Evolutionary conservation across 257 asterid species (phyloP).

Genomic region (Jasminum sambac): DNA sequence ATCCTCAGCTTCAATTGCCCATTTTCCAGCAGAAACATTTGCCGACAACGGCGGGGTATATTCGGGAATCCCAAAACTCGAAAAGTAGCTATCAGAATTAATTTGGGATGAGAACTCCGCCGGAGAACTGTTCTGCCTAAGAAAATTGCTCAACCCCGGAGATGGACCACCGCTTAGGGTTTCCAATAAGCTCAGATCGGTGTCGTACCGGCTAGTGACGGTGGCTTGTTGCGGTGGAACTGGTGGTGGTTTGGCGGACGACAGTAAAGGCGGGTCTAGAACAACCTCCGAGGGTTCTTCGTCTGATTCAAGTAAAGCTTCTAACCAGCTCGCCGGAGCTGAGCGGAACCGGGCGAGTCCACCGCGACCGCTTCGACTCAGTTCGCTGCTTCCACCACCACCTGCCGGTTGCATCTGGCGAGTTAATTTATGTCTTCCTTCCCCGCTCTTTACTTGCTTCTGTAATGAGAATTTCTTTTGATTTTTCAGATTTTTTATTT

Average conservation of each 20-base stretch:
- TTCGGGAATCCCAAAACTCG: conserved; percentile 60
- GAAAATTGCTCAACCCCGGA: conserved; percentile 53
- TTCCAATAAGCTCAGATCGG: conserved; percentile 72
- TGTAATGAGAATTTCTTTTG: background rate
- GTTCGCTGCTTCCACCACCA: conserved; percentile 50
- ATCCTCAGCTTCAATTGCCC: conserved; percentile 63
- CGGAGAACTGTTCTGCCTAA: conserved; percentile 90
- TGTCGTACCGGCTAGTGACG: conserved; percentile 28
- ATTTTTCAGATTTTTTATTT: background rate
- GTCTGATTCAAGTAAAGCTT: conserved; percentile 81
- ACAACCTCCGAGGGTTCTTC: conserved; percentile 55
- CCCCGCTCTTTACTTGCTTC: background rate
- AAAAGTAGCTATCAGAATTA: conserved; percentile 56
- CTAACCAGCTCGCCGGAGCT: conserved; percentile 94
- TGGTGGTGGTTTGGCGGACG: conserved; percentile 35
- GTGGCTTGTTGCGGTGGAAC: conserved; percentile 20
- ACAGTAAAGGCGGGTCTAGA: conserved; percentile 38
- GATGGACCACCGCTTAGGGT: conserved; percentile 38
- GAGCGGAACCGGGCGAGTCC: conserved; percentile 75
- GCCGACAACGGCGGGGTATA: conserved; percentile 43
- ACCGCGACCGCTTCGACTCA: conserved; percentile 44
- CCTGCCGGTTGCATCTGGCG: conserved; percentile 73
- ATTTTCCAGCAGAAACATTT: conserved; percentile 47
- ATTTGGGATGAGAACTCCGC: conserved; percentile 70
- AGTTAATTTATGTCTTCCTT: background rate